phyloP scores from a whole-genome alignment of 257 asterid species.

The Capsicum pubescens region DNA sequence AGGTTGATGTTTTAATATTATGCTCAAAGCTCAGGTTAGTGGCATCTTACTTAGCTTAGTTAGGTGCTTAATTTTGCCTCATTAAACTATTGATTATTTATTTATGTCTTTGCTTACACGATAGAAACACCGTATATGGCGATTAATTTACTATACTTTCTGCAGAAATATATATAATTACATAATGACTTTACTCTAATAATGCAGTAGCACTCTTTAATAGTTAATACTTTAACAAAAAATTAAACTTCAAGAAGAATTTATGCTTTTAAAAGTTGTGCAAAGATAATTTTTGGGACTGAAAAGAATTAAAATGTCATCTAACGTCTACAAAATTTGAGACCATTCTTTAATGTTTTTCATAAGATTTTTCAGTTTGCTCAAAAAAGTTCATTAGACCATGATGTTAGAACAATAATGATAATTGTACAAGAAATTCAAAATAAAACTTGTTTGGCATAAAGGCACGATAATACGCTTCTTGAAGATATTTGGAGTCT shows the following conservation, averaged over 20 bases:
- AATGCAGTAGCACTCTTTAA: constrained; percentile 10
- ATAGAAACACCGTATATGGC: not conserved
- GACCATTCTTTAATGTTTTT: not conserved
- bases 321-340: not conserved
- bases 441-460: too few relatives aligned
- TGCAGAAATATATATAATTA: constrained; percentile 1
- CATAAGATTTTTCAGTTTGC: not conserved
- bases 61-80: not conserved
- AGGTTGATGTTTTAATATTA: not conserved
- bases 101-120: constrained; percentile 8
- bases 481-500: too few relatives aligned
- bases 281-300: not conserved
- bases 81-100: not conserved
- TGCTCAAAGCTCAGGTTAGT: not conserved
- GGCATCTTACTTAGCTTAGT: constrained; percentile 14
- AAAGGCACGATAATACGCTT: too few relatives aligned
- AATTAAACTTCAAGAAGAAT: not conserved
- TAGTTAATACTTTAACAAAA: not conserved
- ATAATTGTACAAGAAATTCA: too few relatives aligned
- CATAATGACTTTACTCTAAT: not conserved
- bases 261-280: not conserved
- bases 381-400: not conserved
- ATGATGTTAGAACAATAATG: too few relatives aligned
- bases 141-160: not conserved
- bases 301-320: not conserved